phyloP scores from a whole-genome alignment of 148 eudicot genomes.

The Nepenthes gracilis region DNA sequence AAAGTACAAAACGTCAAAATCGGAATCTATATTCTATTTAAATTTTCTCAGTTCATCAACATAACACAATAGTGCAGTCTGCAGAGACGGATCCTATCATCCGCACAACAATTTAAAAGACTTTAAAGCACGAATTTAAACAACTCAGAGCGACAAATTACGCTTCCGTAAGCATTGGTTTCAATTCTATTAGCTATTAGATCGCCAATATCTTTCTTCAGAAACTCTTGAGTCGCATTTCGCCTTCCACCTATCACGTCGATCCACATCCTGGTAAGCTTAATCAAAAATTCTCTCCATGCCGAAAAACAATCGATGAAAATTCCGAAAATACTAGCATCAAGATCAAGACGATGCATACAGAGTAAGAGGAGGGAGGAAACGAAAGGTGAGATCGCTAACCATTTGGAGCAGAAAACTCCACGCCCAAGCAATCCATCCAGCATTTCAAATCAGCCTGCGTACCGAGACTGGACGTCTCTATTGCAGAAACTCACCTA shows the following conservation, averaged over 20 bases:
- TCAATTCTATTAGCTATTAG: constrained; percentile 68
- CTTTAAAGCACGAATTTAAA: not conserved
- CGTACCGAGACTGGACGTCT: too few species aligned
- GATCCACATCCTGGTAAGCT: constrained; percentile 52
- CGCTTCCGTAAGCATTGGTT: constrained; percentile 63
- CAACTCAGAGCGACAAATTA: constrained; percentile 8
- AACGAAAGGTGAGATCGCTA: not conserved
- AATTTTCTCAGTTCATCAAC: too few species aligned
- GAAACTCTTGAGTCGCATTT: constrained; percentile 78
- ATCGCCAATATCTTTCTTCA: constrained; percentile 70
- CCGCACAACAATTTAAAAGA: too few species aligned
- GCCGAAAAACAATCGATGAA: not conserved
- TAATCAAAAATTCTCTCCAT: constrained; percentile 49
- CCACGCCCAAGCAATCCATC: constrained; percentile 30
- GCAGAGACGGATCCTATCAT: too few species aligned
- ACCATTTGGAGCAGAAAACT: constrained; percentile 9
- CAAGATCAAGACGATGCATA: constrained; percentile 8
- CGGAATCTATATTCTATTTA: too few species aligned
- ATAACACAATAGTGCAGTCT: too few species aligned
- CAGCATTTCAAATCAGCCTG: constrained; percentile 20
- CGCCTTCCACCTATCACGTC: constrained; percentile 51
- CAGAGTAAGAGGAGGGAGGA: not conserved
- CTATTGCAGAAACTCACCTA: too few species aligned
- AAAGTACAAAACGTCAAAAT: too few species aligned
- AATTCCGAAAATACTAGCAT: too few species aligned